These are phyloP conservation scores for Aquilaria agallochum DNA, from an alignment of 441 rosid species.

Conservation along the genomic window DNA sequence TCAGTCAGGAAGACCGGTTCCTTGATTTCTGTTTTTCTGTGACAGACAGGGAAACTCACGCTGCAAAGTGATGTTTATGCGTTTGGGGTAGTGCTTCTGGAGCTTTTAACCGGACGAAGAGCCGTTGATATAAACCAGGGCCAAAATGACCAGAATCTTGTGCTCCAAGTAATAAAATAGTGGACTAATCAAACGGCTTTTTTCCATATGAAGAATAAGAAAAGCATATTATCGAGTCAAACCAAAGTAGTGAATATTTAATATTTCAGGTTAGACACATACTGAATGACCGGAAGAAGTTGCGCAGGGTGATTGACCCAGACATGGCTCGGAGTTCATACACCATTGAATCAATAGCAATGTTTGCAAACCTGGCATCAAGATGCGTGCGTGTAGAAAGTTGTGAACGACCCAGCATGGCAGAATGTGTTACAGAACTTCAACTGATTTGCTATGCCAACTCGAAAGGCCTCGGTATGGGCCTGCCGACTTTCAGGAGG, in stretches of 20 bases:
- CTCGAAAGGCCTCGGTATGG: slow-evolving; percentile 63
- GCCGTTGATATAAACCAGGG: slow-evolving; percentile 89
- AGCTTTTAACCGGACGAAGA: slow-evolving; percentile 90
- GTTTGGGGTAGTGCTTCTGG: slow-evolving; percentile 90
- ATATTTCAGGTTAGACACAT: slow-evolving; percentile 68
- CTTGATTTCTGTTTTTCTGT: slow-evolving; percentile 9
- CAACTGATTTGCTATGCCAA: slow-evolving; percentile 67
- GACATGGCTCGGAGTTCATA: slow-evolving; percentile 67
- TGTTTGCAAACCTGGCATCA: slow-evolving; percentile 91
- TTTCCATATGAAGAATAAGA: slow-evolving; percentile 3
- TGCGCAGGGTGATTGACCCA: slow-evolving; percentile 77
- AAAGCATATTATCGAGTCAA: slow-evolving; percentile 5
- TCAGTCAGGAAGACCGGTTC: slow-evolving; percentile 6
- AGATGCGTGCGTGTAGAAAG: slow-evolving; percentile 83
- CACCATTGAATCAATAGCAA: slow-evolving; percentile 73
- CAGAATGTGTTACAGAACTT: slow-evolving; percentile 78
- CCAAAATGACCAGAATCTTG: slow-evolving; percentile 81
- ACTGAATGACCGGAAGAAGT: slow-evolving; percentile 72
- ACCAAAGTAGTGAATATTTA: slow-evolving; percentile 1
- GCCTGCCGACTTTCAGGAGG: slow-evolving; percentile 50
- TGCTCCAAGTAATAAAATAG: slow-evolving; percentile 55
- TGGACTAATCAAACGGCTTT: slow-evolving; percentile 4
- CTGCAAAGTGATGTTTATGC: slow-evolving; percentile 95
- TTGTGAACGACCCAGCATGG: slow-evolving; percentile 73
- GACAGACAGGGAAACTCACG: slow-evolving; percentile 92